Conservation (phyloP, 805 yeast species). For the Spathaspora hagerdaliae region DNA sequence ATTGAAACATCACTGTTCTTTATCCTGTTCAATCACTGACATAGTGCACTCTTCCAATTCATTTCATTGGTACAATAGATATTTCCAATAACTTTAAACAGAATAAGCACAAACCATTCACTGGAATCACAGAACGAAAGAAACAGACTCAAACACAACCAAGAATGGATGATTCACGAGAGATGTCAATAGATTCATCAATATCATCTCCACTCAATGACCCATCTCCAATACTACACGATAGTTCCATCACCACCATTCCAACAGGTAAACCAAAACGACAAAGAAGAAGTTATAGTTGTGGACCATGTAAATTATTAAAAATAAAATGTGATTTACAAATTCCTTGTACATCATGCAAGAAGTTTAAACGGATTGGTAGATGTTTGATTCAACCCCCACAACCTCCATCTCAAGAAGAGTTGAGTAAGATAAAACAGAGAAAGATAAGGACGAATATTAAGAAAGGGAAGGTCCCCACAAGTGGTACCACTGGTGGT, state of each 20-base stretch:
- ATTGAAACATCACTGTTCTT: no score
- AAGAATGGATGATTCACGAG: background rate
- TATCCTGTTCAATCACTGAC: no score
- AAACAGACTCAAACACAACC: no score
- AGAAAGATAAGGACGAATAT: conserved; percentile 20
- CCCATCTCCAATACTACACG: background rate
- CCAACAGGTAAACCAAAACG: conserved; percentile 21
- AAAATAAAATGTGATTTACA: conserved; percentile 51
- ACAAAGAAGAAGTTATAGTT: conserved; percentile 48
- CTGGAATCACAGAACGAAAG: no score
- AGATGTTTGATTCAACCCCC: conserved; percentile 40
- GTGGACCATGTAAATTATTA: conserved; percentile 53
- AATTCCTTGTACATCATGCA: conserved; percentile 46
- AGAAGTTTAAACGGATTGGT: conserved; percentile 30
- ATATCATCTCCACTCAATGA: background rate
- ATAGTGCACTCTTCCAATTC: no score
- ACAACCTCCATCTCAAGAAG: conserved; percentile 41
- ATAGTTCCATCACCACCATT: background rate
- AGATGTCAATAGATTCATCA: background rate
- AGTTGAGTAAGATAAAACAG: conserved; percentile 26
- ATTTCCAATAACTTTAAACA: no score
- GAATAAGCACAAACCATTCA: no score
- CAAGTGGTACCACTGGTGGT: background rate
- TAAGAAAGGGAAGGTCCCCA: conserved; percentile 5
- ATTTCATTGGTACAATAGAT: no score